A percentile compares a stretch with the other conserved stretches of the same genome.
phyloP scores from a whole-genome alignment of 164 flowering plant genomes.

The Magnolia officinalis region DNA sequence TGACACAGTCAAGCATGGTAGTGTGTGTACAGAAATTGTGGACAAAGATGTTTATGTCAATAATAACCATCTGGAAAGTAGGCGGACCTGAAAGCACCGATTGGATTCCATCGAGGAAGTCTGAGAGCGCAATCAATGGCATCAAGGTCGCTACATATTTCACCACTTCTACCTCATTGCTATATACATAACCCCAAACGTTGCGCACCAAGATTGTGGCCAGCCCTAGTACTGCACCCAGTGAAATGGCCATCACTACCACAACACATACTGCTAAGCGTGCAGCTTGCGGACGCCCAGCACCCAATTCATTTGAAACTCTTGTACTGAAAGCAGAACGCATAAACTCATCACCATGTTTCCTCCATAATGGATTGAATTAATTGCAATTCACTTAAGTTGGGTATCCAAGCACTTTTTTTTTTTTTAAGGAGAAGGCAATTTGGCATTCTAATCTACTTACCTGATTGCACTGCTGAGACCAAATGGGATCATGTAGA shows the following conservation, averaged over 20 bases:
- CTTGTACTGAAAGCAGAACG: slow-evolving; percentile 24
- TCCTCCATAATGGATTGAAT: neutral
- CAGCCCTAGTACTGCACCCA: slow-evolving; percentile 16
- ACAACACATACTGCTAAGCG: slow-evolving; percentile 23
- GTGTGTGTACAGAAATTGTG: neutral
- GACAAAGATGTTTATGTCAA: neutral
- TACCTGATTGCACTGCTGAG: slow-evolving; percentile 11
- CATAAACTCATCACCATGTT: neutral
- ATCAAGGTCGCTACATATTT: slow-evolving; percentile 36
- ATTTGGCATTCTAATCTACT: neutral
- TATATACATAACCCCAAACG: slow-evolving; percentile 30
- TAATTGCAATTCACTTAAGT: no score
- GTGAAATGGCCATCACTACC: slow-evolving; percentile 15
- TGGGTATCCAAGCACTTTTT: no score
- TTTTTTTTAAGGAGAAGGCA: neutral
- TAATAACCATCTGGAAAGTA: neutral
- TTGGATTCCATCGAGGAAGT: slow-evolving; percentile 45
- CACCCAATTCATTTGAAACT: slow-evolving; percentile 45
- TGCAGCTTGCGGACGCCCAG: slow-evolving; percentile 32
- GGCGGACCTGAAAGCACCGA: slow-evolving; percentile 48
- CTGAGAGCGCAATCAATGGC: slow-evolving; percentile 41
- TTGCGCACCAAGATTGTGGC: slow-evolving; percentile 21
- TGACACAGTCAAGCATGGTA: neutral
- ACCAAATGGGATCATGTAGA: slow-evolving; percentile 8
- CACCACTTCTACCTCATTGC: slow-evolving; percentile 36